A percentile compares a stretch with the other conserved stretches of the same genome.
These are phyloP conservation scores for Sugiyamaella smithiae DNA, from an alignment of 805 yeast genomes.

Conservation along the genomic window DNA sequence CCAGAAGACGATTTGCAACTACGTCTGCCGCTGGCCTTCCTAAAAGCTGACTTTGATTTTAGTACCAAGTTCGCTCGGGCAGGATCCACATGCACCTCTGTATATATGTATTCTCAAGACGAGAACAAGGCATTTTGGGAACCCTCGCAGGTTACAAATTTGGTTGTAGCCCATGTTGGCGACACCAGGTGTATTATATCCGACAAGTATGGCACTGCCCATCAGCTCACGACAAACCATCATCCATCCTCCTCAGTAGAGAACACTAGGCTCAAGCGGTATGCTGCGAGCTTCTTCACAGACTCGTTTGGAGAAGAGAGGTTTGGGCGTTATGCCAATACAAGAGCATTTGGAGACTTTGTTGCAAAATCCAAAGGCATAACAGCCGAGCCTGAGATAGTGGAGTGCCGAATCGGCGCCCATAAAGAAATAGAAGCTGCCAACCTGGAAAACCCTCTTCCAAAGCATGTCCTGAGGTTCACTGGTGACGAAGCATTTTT, in stretches of 20 bases:
- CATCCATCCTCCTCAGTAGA: constrained; percentile 86
- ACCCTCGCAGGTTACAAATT: constrained; percentile 59
- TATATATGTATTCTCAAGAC: constrained; percentile 51
- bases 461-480: constrained; percentile 37
- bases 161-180: constrained; percentile 86
- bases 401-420: constrained; percentile 66
- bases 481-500: constrained; percentile 89
- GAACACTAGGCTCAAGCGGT: constrained; percentile 63
- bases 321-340: constrained; percentile 80
- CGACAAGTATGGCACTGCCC: constrained; percentile 77
- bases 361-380: constrained; percentile 80
- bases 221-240: constrained; percentile 72
- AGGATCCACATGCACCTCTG: constrained; percentile 76
- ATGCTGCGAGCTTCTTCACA: constrained; percentile 59
- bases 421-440: constrained; percentile 15
- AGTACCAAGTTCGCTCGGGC: constrained; percentile 32
- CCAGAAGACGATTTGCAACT: constrained; percentile 54
- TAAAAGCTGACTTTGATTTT: constrained; percentile 64
- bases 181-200: constrained; percentile 87
- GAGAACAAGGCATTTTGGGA: constrained; percentile 49
- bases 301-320: constrained; percentile 94
- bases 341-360: constrained; percentile 90
- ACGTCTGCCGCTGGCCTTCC: constrained; percentile 61
- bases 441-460: constrained; percentile 8
- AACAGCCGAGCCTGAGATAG: constrained; percentile 87